phyloP scores from a whole-genome alignment of 495 filamentous ascomycete species.

The Penicillium canescens region DNA sequence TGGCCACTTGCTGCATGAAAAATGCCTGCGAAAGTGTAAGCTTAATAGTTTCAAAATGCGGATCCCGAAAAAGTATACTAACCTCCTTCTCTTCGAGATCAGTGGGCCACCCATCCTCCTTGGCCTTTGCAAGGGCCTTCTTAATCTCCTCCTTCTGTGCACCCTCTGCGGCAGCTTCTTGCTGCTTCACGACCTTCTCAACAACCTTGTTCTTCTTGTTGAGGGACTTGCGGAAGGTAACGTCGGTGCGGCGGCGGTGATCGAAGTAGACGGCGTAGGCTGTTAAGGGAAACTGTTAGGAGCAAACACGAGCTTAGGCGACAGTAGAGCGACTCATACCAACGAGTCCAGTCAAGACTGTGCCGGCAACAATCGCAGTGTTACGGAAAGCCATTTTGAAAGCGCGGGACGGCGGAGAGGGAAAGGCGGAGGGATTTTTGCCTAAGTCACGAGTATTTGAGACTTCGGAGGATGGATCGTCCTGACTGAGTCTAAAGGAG shows the following conservation, averaged over 20 bases:
- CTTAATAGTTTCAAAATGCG: no score
- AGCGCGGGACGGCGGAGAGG: conserved; percentile 36
- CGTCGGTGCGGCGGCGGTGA: conserved; percentile 82
- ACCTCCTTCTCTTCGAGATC: conserved; percentile 86
- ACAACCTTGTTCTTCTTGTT: conserved; percentile 79
- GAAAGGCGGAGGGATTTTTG: conserved; percentile 1
- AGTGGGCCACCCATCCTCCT: conserved; percentile 86
- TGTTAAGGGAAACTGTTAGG: conserved; percentile 16
- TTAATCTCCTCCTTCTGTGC: conserved; percentile 68
- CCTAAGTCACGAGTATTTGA: neutral
- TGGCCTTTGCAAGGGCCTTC: conserved; percentile 69
- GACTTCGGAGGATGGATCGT: neutral
- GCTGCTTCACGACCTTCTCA: conserved; percentile 73
- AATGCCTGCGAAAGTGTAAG: conserved; percentile 39
- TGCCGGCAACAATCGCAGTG: conserved; percentile 51
- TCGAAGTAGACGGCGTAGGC: conserved; percentile 93
- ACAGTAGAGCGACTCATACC: conserved; percentile 50
- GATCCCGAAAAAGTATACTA: no score
- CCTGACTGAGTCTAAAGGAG: no score
- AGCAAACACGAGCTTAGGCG: neutral
- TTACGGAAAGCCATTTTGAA: conserved; percentile 9
- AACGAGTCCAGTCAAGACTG: conserved; percentile 70
- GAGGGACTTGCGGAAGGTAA: conserved; percentile 81
- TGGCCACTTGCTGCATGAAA: conserved; percentile 93
- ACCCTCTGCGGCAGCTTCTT: conserved; percentile 65